Conservation (phyloP, 306 rosid genomes). For the Cucumis hystrix region DNA sequence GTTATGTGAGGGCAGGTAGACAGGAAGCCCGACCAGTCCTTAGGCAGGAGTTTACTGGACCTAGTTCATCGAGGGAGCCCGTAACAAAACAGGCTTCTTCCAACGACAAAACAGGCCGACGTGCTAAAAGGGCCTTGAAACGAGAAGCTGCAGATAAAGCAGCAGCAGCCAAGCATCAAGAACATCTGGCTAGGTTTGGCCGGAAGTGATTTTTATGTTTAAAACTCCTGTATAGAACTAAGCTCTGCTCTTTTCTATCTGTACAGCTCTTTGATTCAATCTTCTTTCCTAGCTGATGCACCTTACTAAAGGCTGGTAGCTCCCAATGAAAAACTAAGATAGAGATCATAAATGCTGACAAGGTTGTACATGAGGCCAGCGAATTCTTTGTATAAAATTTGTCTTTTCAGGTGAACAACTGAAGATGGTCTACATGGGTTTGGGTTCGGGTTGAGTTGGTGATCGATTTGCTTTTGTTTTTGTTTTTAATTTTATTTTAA, state of each 20-base stretch:
- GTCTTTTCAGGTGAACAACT: too few relatives aligned
- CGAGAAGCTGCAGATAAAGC: slow-evolving; percentile 88
- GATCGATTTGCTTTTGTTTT: too few relatives aligned
- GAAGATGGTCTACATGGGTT: too few relatives aligned
- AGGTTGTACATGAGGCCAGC: neutral
- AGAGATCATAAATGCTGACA: neutral
- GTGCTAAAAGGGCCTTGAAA: slow-evolving; percentile 75
- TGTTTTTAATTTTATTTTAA: too few relatives aligned
- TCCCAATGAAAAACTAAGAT: neutral
- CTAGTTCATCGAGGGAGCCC: slow-evolving; percentile 53
- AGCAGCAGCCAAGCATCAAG: slow-evolving; percentile 66
- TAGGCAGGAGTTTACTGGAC: slow-evolving; percentile 31
- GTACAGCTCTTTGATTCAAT: neutral
- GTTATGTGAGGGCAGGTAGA: slow-evolving; percentile 60
- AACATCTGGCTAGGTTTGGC: slow-evolving; percentile 54
- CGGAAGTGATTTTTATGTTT: slow-evolving; percentile 25
- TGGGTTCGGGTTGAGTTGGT: too few relatives aligned
- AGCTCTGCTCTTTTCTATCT: neutral
- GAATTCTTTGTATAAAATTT: neutral
- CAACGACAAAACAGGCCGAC: slow-evolving; percentile 39
- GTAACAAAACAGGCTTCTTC: slow-evolving; percentile 27
- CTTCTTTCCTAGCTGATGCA: neutral
- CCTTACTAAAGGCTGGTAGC: neutral
- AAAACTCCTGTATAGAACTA: neutral
- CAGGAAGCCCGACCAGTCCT: slow-evolving; percentile 58